These are phyloP conservation scores for Talaromyces sp. DNA, from an alignment of 2,329 filamentous ascomycete species.

Conservation along the genomic window DNA sequence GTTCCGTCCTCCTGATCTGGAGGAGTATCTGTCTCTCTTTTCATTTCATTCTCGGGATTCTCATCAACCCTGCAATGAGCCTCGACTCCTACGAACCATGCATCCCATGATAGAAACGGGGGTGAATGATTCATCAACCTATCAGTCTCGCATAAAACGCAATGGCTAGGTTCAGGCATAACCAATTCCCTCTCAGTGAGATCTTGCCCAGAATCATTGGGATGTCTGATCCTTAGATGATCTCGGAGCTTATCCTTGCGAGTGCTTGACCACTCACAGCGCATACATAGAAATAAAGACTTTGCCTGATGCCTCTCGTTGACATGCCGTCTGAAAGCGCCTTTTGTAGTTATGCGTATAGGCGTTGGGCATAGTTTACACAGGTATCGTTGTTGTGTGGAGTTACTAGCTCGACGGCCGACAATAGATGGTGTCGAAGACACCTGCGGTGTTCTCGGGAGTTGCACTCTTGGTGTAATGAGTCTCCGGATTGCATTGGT, in stretches of 20 bases:
- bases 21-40: not conserved
- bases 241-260: conserved; percentile 6
- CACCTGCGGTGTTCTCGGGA: not conserved
- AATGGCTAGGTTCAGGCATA: not conserved
- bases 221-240: conserved; percentile 3
- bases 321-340: conserved; percentile 9
- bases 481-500: not conserved
- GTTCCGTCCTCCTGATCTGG: not conserved
- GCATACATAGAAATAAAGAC: conserved; percentile 5
- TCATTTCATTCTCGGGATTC: not conserved
- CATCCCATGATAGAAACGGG: conserved; percentile 5
- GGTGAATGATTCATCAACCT: conserved; percentile 7
- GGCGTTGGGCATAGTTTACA: conserved; percentile 1
- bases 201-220: not conserved
- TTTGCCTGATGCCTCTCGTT: conserved; percentile 8
- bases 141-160: not conserved
- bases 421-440: not conserved
- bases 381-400: not conserved
- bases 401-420: not conserved
- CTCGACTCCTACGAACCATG: conserved; percentile 4
- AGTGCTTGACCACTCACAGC: not conserved
- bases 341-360: not conserved
- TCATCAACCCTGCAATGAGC: conserved; percentile 3
- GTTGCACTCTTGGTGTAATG: not conserved
- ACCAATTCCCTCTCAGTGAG: not conserved